phyloP scores from a whole-genome alignment of 2,329 filamentous ascomycete genomes.

The Sporothrix curviconia region DNA sequence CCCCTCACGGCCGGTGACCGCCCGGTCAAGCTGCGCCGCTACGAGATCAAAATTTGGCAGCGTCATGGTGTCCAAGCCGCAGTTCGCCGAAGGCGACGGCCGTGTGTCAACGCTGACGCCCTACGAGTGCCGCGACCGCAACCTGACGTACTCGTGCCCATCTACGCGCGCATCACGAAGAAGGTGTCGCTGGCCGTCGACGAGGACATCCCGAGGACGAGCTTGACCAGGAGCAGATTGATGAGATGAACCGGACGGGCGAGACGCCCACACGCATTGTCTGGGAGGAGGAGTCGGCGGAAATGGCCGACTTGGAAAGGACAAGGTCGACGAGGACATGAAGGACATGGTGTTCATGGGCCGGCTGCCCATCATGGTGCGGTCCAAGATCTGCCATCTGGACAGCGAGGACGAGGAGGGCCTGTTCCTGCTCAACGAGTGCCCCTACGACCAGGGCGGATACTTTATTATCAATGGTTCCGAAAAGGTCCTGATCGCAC shows the following conservation, averaged over 20 bases:
- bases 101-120: conserved; percentile 79
- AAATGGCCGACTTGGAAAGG: conserved; percentile 46
- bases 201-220: conserved; percentile 58
- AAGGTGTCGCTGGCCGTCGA: conserved; percentile 79
- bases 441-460: conserved; percentile 94
- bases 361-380: conserved; percentile 95
- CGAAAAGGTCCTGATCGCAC: conserved; percentile 96
- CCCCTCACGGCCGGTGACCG: conserved; percentile 68
- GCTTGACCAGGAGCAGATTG: conserved; percentile 58
- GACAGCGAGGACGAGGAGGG: conserved; percentile 77
- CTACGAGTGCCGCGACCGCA: conserved; percentile 91
- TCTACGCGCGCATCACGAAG: conserved; percentile 84
- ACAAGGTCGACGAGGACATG: conserved; percentile 50
- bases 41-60: conserved; percentile 92
- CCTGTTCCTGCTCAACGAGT: conserved; percentile 89
- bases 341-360: conserved; percentile 81
- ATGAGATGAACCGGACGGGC: conserved; percentile 47
- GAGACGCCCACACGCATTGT: conserved; percentile 52
- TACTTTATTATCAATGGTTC: conserved; percentile 99
- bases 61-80: conserved; percentile 80
- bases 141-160: conserved; percentile 91
- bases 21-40: conserved; percentile 78
- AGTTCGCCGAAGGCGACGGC: conserved; percentile 89
- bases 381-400: conserved; percentile 90
- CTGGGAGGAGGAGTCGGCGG: conserved; percentile 55